Evolutionary conservation across 306 rosid species (phyloP).

Genomic region (Quercus parvula): DNA sequence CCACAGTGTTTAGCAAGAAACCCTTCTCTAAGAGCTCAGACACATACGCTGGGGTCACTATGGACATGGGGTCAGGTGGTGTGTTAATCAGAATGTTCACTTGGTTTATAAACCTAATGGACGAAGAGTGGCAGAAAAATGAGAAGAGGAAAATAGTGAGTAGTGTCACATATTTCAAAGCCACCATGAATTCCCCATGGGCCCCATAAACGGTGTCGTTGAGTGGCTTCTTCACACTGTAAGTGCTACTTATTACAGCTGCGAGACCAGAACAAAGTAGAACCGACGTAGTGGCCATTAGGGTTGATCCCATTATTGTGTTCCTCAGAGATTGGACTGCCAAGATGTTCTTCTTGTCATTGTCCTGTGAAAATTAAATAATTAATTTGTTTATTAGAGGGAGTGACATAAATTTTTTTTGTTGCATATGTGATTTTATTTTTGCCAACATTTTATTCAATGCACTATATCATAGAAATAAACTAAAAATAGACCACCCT

Average conservation of each 20-base stretch:
- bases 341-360: slow-evolving; percentile 85
- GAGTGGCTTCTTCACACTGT: slow-evolving; percentile 80
- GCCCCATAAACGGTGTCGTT: slow-evolving; percentile 81
- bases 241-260: slow-evolving; percentile 91
- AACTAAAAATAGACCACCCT: too few relatives aligned
- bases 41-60: slow-evolving; percentile 58
- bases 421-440: too few relatives aligned
- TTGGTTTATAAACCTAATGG: slow-evolving; percentile 84
- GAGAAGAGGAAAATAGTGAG: slow-evolving; percentile 79
- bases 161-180: slow-evolving; percentile 72
- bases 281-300: slow-evolving; percentile 91
- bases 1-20: slow-evolving; percentile 63
- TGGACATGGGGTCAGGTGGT: slow-evolving; percentile 50
- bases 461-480: too few relatives aligned
- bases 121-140: slow-evolving; percentile 84
- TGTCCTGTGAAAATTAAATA: slow-evolving; percentile 51
- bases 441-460: too few relatives aligned
- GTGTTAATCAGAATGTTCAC: slow-evolving; percentile 82
- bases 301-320: slow-evolving; percentile 85
- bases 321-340: slow-evolving; percentile 89
- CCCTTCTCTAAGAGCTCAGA: slow-evolving; percentile 71
- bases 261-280: slow-evolving; percentile 83
- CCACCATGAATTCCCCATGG: slow-evolving; percentile 90
- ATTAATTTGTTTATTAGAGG: too few relatives aligned
- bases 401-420: too few relatives aligned